Base-by-base conservation (phyloP, 2,329 filamentous ascomycete genomes). In the Calonectria montana region DNA sequence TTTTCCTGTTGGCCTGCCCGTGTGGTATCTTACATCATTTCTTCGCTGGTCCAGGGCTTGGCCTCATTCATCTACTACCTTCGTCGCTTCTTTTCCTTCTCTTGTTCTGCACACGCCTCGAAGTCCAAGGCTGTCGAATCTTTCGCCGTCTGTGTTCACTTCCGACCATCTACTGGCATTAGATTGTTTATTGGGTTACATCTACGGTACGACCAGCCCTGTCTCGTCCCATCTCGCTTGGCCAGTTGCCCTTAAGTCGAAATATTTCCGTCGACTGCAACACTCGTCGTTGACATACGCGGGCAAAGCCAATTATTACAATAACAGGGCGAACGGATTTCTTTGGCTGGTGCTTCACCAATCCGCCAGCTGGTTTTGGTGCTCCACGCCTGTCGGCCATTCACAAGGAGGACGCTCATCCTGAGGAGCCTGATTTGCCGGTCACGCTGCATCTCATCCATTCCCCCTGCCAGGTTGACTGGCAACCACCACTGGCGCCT, bases 1-100 rank as follows among this genome's bases (percentile, higher is more conserved):
- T 76, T 75, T 75, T 73, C 77, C 72, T 69, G 76, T 47, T 73
- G 77, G 73, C 67, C 65, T 69, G 76, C 50, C 76, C 75, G 74
- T 66, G 67, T 35, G 59, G 69, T 73, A 78, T 75, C 72, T 70
- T 78, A 77, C 77, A 78, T 78, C 75, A 79, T 75, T 75, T 71
- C 69, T 64, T 67, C 45, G 67, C 48, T 45, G 65, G 69, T 68
- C 68, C 75, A 71, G 59, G 73, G 65, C 65, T 65, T 45, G 67
- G 66, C 62, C 71, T 72, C 72, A 59, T 63, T 72, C 74, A 75
- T 76, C 70, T 71, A 76, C 47, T 61, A 70, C 70, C 70, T 73
- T 61, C 63, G 64, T 71, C 75, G 69, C 71, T 68, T 71, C 65
- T 65, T 74, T 63, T 73, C 37, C 48, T 70, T 67, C 73, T 71